Conservation (phyloP, 1,139 yeast species). For the Debaryomyces singareniensis region DNA sequence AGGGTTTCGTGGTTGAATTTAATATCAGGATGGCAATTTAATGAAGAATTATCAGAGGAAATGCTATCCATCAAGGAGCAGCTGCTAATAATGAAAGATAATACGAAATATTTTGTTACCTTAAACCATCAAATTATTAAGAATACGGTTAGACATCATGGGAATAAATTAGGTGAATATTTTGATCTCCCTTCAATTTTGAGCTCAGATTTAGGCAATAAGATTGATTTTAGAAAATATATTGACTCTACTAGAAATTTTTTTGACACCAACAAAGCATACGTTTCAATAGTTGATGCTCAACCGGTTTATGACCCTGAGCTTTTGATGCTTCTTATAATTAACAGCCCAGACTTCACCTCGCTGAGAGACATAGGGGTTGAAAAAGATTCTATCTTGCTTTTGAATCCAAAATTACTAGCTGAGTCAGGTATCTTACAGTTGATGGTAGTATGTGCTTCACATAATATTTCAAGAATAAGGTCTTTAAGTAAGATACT, state of each 20-base stretch:
- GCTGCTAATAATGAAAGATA: constrained; percentile 37
- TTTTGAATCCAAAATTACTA: constrained; percentile 49
- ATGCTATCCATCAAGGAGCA: constrained; percentile 35
- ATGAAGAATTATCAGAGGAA: constrained; percentile 27
- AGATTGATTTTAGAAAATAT: background rate
- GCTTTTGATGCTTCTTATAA: constrained; percentile 48
- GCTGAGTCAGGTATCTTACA: constrained; percentile 57
- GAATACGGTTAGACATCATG: constrained; percentile 33
- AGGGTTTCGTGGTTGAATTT: constrained; percentile 51
- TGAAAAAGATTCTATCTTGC: constrained; percentile 9
- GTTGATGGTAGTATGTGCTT: constrained; percentile 46
- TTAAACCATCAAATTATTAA: constrained; percentile 47
- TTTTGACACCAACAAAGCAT: background rate
- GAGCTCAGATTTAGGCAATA: background rate
- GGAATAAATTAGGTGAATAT: background rate
- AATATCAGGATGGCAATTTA: constrained; percentile 63
- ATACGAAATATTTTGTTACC: constrained; percentile 43
- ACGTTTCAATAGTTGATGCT: background rate
- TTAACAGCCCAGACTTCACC: constrained; percentile 56
- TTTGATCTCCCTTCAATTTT: background rate
- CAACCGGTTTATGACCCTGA: constrained; percentile 50
- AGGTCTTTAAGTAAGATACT: constrained; percentile 26
- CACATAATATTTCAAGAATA: constrained; percentile 9
- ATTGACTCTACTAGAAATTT: background rate
- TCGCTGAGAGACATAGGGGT: constrained; percentile 11